Percentiles rank a stretch among this genome's conserved stretches.
Evolutionary conservation across 345 rosid species (phyloP).

Genomic region (Eucalyptus leucophloia): DNA sequence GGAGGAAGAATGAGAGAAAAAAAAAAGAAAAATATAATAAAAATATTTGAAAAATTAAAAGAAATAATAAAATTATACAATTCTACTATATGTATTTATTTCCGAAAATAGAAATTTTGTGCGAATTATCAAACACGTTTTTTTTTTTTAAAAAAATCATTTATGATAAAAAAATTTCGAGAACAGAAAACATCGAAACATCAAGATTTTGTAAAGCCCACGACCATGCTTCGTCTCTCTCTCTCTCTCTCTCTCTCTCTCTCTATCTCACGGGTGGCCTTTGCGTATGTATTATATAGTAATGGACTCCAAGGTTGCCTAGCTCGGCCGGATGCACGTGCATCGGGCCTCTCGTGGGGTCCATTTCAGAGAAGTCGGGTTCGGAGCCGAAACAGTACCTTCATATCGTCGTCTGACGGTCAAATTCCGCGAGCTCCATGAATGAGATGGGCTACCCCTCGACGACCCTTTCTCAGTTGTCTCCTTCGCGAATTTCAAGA

Average conservation of each 20-base stretch:
- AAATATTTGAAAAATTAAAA: too few relatives aligned
- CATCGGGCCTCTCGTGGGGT: neutral
- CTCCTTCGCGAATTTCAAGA: neutral
- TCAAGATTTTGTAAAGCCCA: neutral
- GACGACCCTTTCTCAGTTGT: neutral
- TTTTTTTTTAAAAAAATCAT: too few relatives aligned
- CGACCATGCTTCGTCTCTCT: neutral
- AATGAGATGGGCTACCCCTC: neutral
- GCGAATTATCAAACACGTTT: too few relatives aligned
- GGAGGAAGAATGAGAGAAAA: too few relatives aligned
- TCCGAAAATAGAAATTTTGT: too few relatives aligned
- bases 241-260: neutral
- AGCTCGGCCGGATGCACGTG: neutral
- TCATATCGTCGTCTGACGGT: neutral
- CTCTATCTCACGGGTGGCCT: neutral
- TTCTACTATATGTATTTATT: too few relatives aligned
- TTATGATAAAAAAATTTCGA: too few relatives aligned
- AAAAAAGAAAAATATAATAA: too few relatives aligned
- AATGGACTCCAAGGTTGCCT: neutral
- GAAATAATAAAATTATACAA: too few relatives aligned
- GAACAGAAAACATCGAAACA: too few relatives aligned
- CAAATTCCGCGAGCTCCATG: neutral
- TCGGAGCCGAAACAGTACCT: neutral
- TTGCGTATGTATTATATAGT: neutral
- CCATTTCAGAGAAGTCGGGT: neutral